These are phyloP conservation scores for Herpetomonas samuelpessoai DNA, from an alignment of 208 protist genomes.

Conservation along the genomic window DNA sequence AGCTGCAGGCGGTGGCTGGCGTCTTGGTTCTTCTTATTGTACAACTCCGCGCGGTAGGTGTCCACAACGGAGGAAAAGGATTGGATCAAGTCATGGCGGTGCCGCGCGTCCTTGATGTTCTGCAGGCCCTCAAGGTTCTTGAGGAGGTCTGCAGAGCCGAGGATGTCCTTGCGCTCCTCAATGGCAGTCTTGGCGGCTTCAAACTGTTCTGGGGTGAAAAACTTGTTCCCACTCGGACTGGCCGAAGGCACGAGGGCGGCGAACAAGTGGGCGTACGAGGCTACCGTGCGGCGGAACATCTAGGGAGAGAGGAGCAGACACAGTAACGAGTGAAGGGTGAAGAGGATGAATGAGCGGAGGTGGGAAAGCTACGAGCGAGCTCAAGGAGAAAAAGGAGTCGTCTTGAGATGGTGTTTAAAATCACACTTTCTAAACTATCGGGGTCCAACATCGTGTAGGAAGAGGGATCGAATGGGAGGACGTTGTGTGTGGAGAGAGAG, in stretches of 20 bases:
- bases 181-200: conserved; percentile 39
- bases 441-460: too few relatives aligned
- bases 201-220: conserved; percentile 37
- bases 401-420: too few relatives aligned
- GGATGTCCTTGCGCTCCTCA: conserved; percentile 36
- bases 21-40: conserved; percentile 53
- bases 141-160: conserved; percentile 37
- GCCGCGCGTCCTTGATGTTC: conserved; percentile 29
- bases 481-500: too few relatives aligned
- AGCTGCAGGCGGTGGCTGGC: conserved; percentile 68
- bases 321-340: conserved; percentile 4
- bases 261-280: conserved; percentile 71
- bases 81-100: conserved; percentile 33
- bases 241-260: conserved; percentile 66
- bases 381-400: too few relatives aligned
- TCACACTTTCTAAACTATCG: too few relatives aligned
- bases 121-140: conserved; percentile 31
- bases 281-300: conserved; percentile 65
- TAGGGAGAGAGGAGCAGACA: conserved; percentile 5
- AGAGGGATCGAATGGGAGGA: too few relatives aligned
- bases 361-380: too few relatives aligned
- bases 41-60: conserved; percentile 49
- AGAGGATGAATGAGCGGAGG: too few relatives aligned
- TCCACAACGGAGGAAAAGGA: conserved; percentile 49
- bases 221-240: conserved; percentile 28